Evolutionary conservation across 768 basidiomycete species (phyloP).

Genomic region (Suillus luteus): DNA sequence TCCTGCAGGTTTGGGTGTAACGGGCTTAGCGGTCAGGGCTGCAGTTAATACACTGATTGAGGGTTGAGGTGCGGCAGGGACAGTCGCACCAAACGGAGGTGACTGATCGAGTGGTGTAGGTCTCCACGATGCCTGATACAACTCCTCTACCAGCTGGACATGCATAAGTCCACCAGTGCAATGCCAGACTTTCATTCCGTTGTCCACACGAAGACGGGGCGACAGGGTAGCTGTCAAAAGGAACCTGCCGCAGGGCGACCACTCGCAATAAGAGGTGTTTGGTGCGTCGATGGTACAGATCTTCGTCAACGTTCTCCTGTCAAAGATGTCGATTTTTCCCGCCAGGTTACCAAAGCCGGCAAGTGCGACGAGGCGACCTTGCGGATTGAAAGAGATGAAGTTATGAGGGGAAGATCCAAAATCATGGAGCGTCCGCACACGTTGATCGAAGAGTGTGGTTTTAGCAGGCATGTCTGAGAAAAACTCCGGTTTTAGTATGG

Average conservation of each 20-base stretch:
- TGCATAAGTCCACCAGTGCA: constrained; percentile 88
- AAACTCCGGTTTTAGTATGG: not conserved
- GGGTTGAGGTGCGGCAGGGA: constrained; percentile 72
- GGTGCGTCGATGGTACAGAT: constrained; percentile 82
- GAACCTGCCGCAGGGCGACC: constrained; percentile 93
- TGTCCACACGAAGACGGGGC: constrained; percentile 94
- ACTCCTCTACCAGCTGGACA: constrained; percentile 78
- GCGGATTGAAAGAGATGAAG: constrained; percentile 93
- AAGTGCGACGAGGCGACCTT: constrained; percentile 81
- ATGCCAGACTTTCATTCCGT: constrained; percentile 96
- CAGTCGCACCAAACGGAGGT: constrained; percentile 62
- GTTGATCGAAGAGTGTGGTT: constrained; percentile 87
- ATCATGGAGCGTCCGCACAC: constrained; percentile 84
- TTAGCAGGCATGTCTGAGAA: constrained; percentile 91
- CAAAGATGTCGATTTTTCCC: constrained; percentile 90
- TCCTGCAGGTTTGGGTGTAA: constrained; percentile 68
- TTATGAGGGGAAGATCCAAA: constrained; percentile 91
- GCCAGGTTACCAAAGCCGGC: constrained; percentile 98
- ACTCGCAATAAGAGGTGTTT: constrained; percentile 92
- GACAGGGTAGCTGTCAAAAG: constrained; percentile 95
- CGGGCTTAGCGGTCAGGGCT: constrained; percentile 54
- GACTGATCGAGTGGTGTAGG: constrained; percentile 68
- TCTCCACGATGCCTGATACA: constrained; percentile 88
- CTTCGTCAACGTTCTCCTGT: constrained; percentile 83
- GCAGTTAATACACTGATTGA: constrained; percentile 54